Percentiles rank a stretch among this genome's conserved stretches.
Conservation (phyloP, 139 green algal genomes). For the Coelastrella sp. region DNA sequence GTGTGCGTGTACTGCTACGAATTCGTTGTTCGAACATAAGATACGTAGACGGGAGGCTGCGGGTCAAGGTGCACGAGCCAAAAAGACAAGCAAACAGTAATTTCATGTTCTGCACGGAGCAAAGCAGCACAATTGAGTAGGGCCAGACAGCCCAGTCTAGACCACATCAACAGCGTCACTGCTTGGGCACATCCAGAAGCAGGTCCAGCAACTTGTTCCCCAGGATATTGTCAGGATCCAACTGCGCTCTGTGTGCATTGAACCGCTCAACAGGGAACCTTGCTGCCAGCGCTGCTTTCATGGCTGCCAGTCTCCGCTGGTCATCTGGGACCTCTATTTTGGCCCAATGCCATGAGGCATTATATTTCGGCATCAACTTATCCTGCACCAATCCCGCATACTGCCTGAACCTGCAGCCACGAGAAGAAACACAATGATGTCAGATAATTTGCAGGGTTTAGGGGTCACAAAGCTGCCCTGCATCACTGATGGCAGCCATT, state of each 20-base stretch:
- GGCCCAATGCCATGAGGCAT: constrained; percentile 93
- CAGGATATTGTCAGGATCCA: constrained; percentile 93
- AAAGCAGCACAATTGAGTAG: no score
- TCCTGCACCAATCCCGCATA: constrained; percentile 81
- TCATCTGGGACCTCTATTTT: constrained; percentile 89
- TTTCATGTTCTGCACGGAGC: no score
- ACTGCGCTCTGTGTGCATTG: constrained; percentile 53
- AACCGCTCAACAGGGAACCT: constrained; percentile 60
- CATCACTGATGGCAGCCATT: background rate
- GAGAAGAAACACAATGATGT: background rate
- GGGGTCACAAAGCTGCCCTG: background rate
- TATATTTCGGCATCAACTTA: constrained; percentile 81
- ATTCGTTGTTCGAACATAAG: no score
- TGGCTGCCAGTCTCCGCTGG: constrained; percentile 25
- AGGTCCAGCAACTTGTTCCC: constrained; percentile 81
- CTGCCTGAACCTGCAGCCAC: constrained; percentile 75
- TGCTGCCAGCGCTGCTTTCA: constrained; percentile 57
- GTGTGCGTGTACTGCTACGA: no score
- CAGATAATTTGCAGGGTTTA: background rate
- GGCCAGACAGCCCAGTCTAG: no score
- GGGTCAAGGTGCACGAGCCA: no score
- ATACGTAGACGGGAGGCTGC: no score
- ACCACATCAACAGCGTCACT: background rate
- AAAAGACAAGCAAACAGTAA: no score
- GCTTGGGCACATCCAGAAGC: constrained; percentile 60